phyloP scores from a whole-genome alignment of 2,329 filamentous ascomycete genomes.

The Acrocalymma vagum region DNA sequence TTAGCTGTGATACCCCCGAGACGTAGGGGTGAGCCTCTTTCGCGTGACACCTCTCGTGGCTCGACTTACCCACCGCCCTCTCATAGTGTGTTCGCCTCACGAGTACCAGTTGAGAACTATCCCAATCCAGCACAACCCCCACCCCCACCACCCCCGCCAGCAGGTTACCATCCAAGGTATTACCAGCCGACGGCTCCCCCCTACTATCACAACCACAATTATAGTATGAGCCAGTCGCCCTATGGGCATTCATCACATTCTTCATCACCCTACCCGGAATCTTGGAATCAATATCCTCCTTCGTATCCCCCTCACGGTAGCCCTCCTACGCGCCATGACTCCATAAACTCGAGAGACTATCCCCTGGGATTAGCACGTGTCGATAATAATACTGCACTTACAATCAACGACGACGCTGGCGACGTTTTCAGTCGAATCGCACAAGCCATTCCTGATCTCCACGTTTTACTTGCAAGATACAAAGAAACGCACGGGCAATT shows the following conservation, averaged over 20 bases:
- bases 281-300: slow-evolving; percentile 45
- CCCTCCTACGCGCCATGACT: slow-evolving; percentile 47
- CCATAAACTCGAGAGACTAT: slow-evolving; percentile 45
- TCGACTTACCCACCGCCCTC: slow-evolving; percentile 35
- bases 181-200: slow-evolving; percentile 45
- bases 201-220: slow-evolving; percentile 42
- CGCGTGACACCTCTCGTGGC: slow-evolving; percentile 34
- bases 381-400: slow-evolving; percentile 40
- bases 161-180: slow-evolving; percentile 47
- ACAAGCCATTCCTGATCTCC: slow-evolving; percentile 48
- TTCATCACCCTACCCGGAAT: slow-evolving; percentile 47
- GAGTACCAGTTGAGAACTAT: slow-evolving; percentile 46
- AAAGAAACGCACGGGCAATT: slow-evolving; percentile 61
- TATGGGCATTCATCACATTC: slow-evolving; percentile 46
- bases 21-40: slow-evolving; percentile 36
- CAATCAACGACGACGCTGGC: slow-evolving; percentile 45
- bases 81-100: slow-evolving; percentile 43
- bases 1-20: slow-evolving; percentile 38
- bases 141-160: slow-evolving; percentile 78
- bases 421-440: slow-evolving; percentile 50
- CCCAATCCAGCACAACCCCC: slow-evolving; percentile 71
- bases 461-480: slow-evolving; percentile 53
- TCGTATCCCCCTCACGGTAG: slow-evolving; percentile 45
- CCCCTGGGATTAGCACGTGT: slow-evolving; percentile 33
- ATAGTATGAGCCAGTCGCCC: slow-evolving; percentile 44